These are phyloP conservation scores for Oryza meyeriana DNA, from an alignment of 176 grass and related monocot species.

Conservation along the genomic window DNA sequence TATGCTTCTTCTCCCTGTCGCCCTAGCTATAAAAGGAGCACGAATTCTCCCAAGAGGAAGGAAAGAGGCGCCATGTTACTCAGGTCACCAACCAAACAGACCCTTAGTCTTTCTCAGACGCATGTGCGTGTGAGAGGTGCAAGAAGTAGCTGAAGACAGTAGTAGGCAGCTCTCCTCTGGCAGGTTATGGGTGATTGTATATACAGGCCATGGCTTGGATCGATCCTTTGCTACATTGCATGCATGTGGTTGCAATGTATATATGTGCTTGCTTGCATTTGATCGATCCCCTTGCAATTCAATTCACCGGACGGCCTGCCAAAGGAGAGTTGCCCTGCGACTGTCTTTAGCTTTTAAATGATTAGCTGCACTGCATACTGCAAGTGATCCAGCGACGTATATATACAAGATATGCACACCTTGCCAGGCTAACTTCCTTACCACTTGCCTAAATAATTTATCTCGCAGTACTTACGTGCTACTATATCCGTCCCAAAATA, in stretches of 20 bases:
- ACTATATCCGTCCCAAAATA: too few species aligned
- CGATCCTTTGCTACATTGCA: neutral
- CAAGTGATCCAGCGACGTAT: too few species aligned
- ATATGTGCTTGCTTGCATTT: neutral
- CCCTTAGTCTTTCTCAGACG: neutral
- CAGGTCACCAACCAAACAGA: too few species aligned
- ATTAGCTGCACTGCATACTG: too few species aligned
- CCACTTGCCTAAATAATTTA: too few species aligned
- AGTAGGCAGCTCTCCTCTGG: neutral
- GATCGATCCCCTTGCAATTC: neutral
- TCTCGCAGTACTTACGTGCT: too few species aligned
- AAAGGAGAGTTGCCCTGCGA: conserved; percentile 30
- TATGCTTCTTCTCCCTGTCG: neutral
- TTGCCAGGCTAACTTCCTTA: too few species aligned
- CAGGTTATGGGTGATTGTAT: neutral
- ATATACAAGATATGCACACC: too few species aligned
- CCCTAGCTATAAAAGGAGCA: neutral
- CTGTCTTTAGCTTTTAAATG: conserved; percentile 14
- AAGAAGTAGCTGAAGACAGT: neutral
- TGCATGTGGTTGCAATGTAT: neutral
- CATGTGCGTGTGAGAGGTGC: neutral
- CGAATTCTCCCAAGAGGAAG: neutral
- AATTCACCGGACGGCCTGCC: neutral
- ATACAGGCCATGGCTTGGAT: neutral
- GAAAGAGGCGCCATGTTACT: too few species aligned